Base-by-base conservation (phyloP, 179 eudicot species). In the Corrigiola litoralis region DNA sequence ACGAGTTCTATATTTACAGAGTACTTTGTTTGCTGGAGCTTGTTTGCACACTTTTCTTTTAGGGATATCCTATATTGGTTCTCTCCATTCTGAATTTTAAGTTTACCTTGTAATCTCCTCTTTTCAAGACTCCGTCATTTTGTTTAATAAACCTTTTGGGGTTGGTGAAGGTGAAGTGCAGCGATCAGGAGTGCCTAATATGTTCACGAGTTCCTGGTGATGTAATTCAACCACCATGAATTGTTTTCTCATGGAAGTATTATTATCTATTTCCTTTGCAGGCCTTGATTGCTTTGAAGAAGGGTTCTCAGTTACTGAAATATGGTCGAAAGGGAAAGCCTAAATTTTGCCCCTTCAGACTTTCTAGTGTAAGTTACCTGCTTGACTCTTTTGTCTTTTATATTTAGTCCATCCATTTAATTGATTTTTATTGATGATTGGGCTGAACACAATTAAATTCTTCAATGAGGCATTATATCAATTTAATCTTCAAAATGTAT, bases 271-370 rank as follows among this genome's bases (percentile, higher is more conserved):
- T 71, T 28, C 56, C 62, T 72, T 67, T 80, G 75, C 86, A 92
- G 98, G 87, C 90, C 56, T 74, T 92, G 77, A 70, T 90, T 74
- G 86, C 94, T 80, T 75, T 92, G 71, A 92, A 92, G 89, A 92
- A 92, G 75, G 98, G 98, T 69, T 72, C 97, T 63, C 98, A 92
- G 62, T 75, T 92, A 66, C 94, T 92, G 48, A 92, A 92, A 78
- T 92, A 90, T 86, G 98, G 98, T 71, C 97, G 97, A 38, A 92
- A 92, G 72, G 98, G 98, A 57, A 90, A 87, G 76, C 98, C 98
- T 38, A 92, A 92, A 63, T 84, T 84, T 83, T 92, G 82, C 67
- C 97, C 92, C 18, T 87, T 92, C 72, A 87, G 91, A 84, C 89
- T 92, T 70, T 90, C 98, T 73, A 79, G 72, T 74, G 98, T 92